Base-by-base conservation (phyloP, 805 yeast species). In the Saccharomycopsis sp. region DNA sequence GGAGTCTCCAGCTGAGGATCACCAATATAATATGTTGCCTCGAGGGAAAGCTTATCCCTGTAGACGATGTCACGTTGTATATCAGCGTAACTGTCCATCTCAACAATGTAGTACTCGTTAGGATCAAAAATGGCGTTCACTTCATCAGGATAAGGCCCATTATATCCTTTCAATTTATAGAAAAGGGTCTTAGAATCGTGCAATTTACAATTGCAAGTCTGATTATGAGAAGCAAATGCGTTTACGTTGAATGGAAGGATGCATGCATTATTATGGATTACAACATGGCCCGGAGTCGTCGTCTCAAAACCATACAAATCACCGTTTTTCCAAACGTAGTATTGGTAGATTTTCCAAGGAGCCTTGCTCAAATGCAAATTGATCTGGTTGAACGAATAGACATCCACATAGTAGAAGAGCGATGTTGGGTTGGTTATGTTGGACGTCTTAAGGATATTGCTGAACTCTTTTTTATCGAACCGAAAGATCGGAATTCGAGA, bases 301-400 rank as follows among this genome's bases (percentile, higher is more conserved):
- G 9, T 7, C 9, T 44, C 49, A 44, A 44, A 44, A 3, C 49
- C 49, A 44, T 17, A 44, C 49, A 44, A 44, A 17, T 44, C 49
- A 17, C 49, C 49, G 12, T 44, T 44, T 44, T 44, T 44, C 49
- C 49, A 44, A 44, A 44, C 49, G 20, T 44, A 44, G 12, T 44
- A 44, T 44, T 44, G 49, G 12, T 44, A 3, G 19, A 44, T 44
- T 44, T 19, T 44, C 49, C 49, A 44, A 44, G 49, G 49, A 44
- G 49, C 49, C 3, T 44, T 3, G 12, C 19, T n/a, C 22, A 44
- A 44, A 17, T 44, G 49, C 22, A 7, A 3, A 8, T 44, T 17
- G 49, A 44, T 8, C 22, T 44, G 49, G 12, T 44, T 44, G 22
- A 44, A 44, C 22, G 49, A 44, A 12, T 5, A 44, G 8, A 44